Evolutionary conservation across 306 rosid genomes (phyloP).

Genomic region (Hylodesmum podocarpum): DNA sequence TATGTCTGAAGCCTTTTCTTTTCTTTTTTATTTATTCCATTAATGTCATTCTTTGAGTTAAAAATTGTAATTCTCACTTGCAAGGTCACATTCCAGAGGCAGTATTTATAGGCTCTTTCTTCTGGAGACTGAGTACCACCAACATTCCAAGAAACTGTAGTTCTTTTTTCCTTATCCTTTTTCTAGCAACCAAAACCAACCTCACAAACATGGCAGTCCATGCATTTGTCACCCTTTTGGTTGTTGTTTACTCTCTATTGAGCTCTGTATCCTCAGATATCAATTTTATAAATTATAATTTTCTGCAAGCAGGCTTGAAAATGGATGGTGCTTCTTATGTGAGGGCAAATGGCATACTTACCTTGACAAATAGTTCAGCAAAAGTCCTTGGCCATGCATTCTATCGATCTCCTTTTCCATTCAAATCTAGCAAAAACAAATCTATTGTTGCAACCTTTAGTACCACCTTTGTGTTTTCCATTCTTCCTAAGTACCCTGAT

Average conservation of each 20-base stretch:
- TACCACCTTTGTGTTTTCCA: slow-evolving; percentile 36
- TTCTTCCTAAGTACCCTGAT: slow-evolving; percentile 30
- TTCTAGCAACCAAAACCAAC: slow-evolving; percentile 15
- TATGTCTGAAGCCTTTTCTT: neutral
- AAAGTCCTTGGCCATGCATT: slow-evolving; percentile 37
- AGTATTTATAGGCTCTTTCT: slow-evolving; percentile 3
- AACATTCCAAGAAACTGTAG: neutral
- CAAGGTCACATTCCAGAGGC: neutral
- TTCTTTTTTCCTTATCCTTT: neutral
- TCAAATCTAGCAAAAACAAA: slow-evolving; percentile 17
- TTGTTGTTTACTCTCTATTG: neutral
- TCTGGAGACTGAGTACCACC: neutral
- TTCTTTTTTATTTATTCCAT: neutral
- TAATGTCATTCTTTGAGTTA: neutral
- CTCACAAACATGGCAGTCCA: slow-evolving; percentile 14
- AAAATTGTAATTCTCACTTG: neutral
- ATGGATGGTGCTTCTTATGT: slow-evolving; percentile 18
- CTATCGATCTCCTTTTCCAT: slow-evolving; percentile 29
- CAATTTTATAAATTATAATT: slow-evolving; percentile 17
- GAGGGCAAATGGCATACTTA: slow-evolving; percentile 28
- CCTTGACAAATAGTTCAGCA: slow-evolving; percentile 18
- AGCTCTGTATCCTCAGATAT: neutral
- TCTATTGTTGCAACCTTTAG: slow-evolving; percentile 20
- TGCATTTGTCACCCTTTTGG: slow-evolving; percentile 19
- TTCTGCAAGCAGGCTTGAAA: slow-evolving; percentile 14